Evolutionary conservation across 805 yeast genomes (phyloP), one percentile per base, ranked within the genome.

Genomic region (Starmerella apis): DNA sequence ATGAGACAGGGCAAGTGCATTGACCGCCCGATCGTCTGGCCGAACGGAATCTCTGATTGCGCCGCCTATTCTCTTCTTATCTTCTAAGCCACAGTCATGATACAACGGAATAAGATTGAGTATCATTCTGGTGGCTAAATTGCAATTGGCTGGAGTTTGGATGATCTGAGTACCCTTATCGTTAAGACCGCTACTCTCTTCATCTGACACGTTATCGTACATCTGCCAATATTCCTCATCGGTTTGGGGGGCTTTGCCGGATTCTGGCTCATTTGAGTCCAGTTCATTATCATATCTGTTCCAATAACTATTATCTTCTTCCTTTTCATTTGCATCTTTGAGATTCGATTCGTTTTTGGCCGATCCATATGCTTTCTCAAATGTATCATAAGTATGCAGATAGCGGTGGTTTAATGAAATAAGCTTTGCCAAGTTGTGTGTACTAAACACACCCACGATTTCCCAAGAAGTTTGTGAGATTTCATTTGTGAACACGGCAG

Each of bases 401-500:
- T 41, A n/a, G 23, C 33, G 5, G 14, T 18, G 6, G 18, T 31
- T 32, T 8, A 13, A 27, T 3, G 25, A n/a, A 18, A 46, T 38
- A 32, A 25, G 47, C 35, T 10, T 11, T 8, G 4, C 30, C 28
- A 47, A 28, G 14, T 45, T 25, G 14, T 11, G 38, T 10, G 52
- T 11, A 4, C 51, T 22, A 22, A 55, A 48, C 3, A 51, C 31
- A 13, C 58, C 61, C n/a, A 57, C 46, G 18, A 58, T 24, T 25
- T 47, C 54, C 61, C 61, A 58, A 1, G 51, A 28, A 2, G 38
- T 43, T 19, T 49, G 52, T 16, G 48, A 42, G 18, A 52, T 39
- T 23, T 55, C 58, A 18, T 47, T 46, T 3, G 55, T 47, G 43
- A 49, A 51, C 3, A 55, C 43, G 9, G 50, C 51, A 1, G 46